Evolutionary conservation across 2,329 filamentous ascomycete genomes (phyloP).

Genomic region (Diaporthe longicolla): DNA sequence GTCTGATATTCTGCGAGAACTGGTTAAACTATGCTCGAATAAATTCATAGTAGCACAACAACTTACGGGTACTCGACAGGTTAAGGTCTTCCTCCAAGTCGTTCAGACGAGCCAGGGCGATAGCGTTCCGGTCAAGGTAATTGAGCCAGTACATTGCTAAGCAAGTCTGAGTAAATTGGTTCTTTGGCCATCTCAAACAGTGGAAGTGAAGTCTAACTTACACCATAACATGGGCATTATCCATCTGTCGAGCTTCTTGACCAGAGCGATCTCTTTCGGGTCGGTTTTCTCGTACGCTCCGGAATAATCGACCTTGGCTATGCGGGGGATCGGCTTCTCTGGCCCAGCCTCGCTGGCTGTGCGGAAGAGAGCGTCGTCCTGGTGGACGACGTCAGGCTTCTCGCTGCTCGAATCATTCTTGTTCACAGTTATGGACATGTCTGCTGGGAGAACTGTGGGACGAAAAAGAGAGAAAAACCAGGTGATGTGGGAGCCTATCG

Average conservation of each 20-base stretch:
- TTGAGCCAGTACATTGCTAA: conserved; percentile 37
- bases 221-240: conserved; percentile 57
- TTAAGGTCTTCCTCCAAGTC: conserved; percentile 66
- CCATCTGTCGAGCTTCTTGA: conserved; percentile 54
- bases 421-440: conserved; percentile 7
- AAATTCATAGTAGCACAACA: too few species aligned
- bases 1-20: conserved; percentile 60
- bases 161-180: neutral
- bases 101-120: conserved; percentile 69
- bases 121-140: conserved; percentile 66
- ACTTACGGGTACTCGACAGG: conserved; percentile 55
- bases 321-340: conserved; percentile 19
- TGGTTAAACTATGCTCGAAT: neutral
- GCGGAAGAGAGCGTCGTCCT: conserved; percentile 23
- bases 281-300: conserved; percentile 48
- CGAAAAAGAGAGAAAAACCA: neutral
- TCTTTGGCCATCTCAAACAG: neutral
- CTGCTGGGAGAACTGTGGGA: neutral
- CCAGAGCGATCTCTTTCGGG: conserved; percentile 54
- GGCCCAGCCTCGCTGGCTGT: conserved; percentile 23
- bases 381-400: conserved; percentile 18
- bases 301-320: conserved; percentile 23
- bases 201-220: neutral
- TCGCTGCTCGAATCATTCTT: conserved; percentile 18
- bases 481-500: neutral